These are phyloP conservation scores for Coemansia sp. DNA, from an alignment of 192 early-diverging fungal genomes.

Conservation along the genomic window DNA sequence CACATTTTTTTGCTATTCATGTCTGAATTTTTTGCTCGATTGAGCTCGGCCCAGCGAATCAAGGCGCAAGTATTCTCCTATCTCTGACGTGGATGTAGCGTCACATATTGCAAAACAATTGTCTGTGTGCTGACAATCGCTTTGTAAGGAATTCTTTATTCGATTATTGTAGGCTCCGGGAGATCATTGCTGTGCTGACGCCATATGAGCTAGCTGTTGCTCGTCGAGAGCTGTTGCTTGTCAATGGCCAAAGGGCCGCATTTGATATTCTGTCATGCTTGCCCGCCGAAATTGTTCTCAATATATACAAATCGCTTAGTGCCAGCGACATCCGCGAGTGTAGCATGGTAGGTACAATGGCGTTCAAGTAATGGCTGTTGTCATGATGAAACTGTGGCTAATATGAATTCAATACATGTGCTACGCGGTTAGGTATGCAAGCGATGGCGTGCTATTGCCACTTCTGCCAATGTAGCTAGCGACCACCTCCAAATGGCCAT, in stretches of 20 bases:
- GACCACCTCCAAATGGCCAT: conserved; percentile 9
- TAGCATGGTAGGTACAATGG: not conserved
- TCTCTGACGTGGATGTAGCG: not conserved
- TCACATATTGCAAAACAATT: not conserved
- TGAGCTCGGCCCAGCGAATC: conserved; percentile 19
- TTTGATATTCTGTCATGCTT: conserved; percentile 24
- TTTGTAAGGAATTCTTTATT: not conserved
- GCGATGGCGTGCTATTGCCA: conserved; percentile 24
- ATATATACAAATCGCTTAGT: conserved; percentile 6
- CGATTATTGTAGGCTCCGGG: conserved; percentile 16
- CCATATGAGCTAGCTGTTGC: conserved; percentile 21
- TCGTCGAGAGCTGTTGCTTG: conserved; percentile 11
- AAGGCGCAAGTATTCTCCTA: not conserved
- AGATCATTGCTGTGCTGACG: conserved; percentile 21
- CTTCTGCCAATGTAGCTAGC: conserved; percentile 5
- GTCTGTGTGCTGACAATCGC: not conserved
- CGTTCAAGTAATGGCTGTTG: not conserved
- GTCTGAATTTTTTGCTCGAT: conserved; percentile 11
- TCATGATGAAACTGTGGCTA: too few species aligned
- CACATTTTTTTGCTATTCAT: not conserved
- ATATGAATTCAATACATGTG: not conserved
- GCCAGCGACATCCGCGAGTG: conserved; percentile 7
- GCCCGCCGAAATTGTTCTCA: conserved; percentile 16
- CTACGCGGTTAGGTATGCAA: conserved; percentile 10
- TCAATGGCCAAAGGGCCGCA: not conserved